Base-by-base conservation (phyloP, 2,329 filamentous ascomycete species). In the Teratosphaeria gauchensis region DNA sequence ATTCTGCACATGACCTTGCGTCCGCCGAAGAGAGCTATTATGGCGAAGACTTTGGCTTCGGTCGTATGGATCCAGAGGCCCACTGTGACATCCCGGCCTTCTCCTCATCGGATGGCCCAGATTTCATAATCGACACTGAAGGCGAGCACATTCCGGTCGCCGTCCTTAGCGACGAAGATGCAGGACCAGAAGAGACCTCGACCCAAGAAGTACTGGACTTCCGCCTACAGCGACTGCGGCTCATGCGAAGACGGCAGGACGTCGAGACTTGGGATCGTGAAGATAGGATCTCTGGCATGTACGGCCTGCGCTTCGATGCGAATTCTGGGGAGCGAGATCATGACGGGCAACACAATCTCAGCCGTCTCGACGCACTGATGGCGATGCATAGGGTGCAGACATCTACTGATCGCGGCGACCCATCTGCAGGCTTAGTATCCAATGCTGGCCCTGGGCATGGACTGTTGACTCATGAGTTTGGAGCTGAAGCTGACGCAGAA, bases 121-220 rank as follows among this genome's bases (percentile, higher is more conserved):
- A 64, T 21, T 46, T 61, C n/a, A 16, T 61, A 11, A 30, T 62
- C 3, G 54, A 60, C 21, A 38, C 60, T 11, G 65, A 65, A 4
- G 61, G 58, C 32, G 61, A 62, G 16, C 60, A 55, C 33, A 24
- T 62, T 4, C 67, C 68, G 11, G 64, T 70, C 11, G 65, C 64
- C 24, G 46, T 70, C 2, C 58, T 69, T 4, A 68, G 63, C 32
- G 69, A 70, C 35, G 67, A 69, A 56, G 69, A 70, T 16, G 61
- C 64, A 4, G 69, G 66, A 14, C 68, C 68, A 2, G 69, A 72
- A 59, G 67, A 70, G 11, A 66, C 54, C 42, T 68, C 69, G 3
- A 62, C 66, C 1, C 69, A 67, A 55, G 69, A 71, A 54, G 66
- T 72, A 4, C 60, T 71, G n/a, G 69, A 71, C 55, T 71, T 66